phyloP scores from a whole-genome alignment of 2,329 filamentous ascomycete species.

The Xylariaceae sp. region DNA sequence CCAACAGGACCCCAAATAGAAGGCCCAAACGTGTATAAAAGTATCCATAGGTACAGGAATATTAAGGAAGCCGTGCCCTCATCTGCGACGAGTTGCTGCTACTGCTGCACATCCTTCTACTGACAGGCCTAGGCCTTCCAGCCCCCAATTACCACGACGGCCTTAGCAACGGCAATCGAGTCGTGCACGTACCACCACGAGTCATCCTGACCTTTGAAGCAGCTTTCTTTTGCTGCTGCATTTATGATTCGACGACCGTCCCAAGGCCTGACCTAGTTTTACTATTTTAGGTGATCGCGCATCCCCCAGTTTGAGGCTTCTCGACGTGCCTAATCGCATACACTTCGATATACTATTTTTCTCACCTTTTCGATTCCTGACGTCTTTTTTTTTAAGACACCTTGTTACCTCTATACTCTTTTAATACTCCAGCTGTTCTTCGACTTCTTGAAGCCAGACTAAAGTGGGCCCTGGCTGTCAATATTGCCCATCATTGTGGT shows the following conservation, averaged over 20 bases:
- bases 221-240: constrained; percentile 2
- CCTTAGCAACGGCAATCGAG: constrained; percentile 9
- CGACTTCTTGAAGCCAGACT: not conserved
- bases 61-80: constrained; percentile 31
- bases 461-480: not conserved
- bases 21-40: constrained; percentile 31
- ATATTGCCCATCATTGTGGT: constrained; percentile 21
- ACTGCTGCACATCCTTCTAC: constrained; percentile 23
- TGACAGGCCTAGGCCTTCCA: constrained; percentile 11
- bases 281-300: not conserved
- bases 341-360: not conserved
- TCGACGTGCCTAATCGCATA: not conserved
- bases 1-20: constrained; percentile 23
- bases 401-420: not conserved
- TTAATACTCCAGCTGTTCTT: not conserved
- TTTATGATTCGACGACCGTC: constrained; percentile 1
- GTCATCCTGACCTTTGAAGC: constrained; percentile 2
- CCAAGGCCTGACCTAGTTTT: no score
- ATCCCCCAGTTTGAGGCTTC: not conserved
- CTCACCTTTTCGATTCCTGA: not conserved
- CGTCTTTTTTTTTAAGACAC: not conserved
- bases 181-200: constrained; percentile 17
- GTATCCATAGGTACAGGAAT: constrained; percentile 31
- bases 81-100: constrained; percentile 25
- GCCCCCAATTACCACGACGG: constrained; percentile 6